Percentiles rank a stretch among this genome's conserved stretches.
phyloP scores from a whole-genome alignment of 371 early-diverging fungal genomes.

The Rhizopus delemar region DNA sequence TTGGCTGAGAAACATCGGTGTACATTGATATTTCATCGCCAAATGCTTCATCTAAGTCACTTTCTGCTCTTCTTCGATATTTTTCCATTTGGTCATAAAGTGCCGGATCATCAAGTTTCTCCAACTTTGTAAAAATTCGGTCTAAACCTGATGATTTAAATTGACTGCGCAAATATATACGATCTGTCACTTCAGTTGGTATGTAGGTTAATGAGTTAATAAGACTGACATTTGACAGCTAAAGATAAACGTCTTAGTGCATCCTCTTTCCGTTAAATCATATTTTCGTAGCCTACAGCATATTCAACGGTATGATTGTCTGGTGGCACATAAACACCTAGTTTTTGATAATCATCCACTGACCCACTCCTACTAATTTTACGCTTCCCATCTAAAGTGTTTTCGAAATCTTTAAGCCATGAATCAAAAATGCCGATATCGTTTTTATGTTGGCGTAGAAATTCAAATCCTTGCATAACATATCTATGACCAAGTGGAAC shows the following conservation, averaged over 20 bases:
- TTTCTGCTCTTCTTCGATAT: conserved; percentile 70
- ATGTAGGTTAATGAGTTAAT: conserved; percentile 74
- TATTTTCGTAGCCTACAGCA: conserved; percentile 38
- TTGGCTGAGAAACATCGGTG: conserved; percentile 57
- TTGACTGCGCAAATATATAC: conserved; percentile 72
- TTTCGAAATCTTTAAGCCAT: conserved; percentile 74
- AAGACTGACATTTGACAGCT: conserved; percentile 72
- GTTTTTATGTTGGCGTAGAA: conserved; percentile 47
- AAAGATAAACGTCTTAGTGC: conserved; percentile 1
- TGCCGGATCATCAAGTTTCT: conserved; percentile 57
- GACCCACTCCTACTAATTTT: conserved; percentile 64
- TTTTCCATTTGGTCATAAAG: conserved; percentile 72
- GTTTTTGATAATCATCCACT: conserved; percentile 61
- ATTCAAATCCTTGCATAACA: conserved; percentile 58
- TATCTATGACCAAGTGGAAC: conserved; percentile 67
- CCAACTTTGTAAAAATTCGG: conserved; percentile 59
- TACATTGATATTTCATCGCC: conserved; percentile 43
- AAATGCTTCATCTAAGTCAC: conserved; percentile 51
- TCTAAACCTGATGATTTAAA: conserved; percentile 66
- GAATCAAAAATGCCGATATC: conserved; percentile 68
- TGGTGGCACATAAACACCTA: conserved; percentile 53
- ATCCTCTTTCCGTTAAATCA: not conserved
- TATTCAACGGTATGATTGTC: conserved; percentile 74
- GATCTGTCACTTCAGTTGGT: conserved; percentile 68
- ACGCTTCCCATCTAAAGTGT: conserved; percentile 70